Percentiles rank a stretch among this genome's conserved stretches.
phyloP scores from a whole-genome alignment of 2,329 filamentous ascomycete genomes.

The Nigrospora oryzae region DNA sequence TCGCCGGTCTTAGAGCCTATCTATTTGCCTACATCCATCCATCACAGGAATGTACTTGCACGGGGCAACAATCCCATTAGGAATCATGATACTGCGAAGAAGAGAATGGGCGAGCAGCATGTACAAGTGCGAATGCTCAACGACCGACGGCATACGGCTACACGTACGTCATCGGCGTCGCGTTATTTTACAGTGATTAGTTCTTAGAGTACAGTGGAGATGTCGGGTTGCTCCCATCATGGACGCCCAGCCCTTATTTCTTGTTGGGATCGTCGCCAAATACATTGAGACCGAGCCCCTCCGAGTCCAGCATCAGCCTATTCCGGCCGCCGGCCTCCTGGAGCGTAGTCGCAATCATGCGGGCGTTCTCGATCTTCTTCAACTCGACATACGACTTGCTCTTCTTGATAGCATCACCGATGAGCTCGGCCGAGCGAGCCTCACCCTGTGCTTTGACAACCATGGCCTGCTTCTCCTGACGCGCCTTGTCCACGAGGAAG shows the following conservation, averaged over 20 bases:
- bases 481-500: slow-evolving; percentile 96
- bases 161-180: too few species aligned
- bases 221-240: slow-evolving; percentile 9
- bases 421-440: slow-evolving; percentile 92
- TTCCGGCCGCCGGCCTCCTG: slow-evolving; percentile 83
- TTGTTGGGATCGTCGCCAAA: slow-evolving; percentile 39
- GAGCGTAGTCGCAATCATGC: slow-evolving; percentile 77
- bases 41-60: too few species aligned
- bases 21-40: too few species aligned
- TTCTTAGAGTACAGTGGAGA: slow-evolving; percentile 28
- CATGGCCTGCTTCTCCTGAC: slow-evolving; percentile 98
- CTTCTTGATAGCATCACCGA: slow-evolving; percentile 99
- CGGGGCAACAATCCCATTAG: too few species aligned
- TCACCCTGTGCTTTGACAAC: slow-evolving; percentile 98
- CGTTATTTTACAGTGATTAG: not conserved
- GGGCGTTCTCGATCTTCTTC: slow-evolving; percentile 95
- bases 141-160: too few species aligned
- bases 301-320: slow-evolving; percentile 86
- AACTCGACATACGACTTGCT: slow-evolving; percentile 93
- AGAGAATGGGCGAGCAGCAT: too few species aligned
- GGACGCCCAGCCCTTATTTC: slow-evolving; percentile 25
- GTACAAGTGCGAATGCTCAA: too few species aligned
- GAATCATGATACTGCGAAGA: too few species aligned
- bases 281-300: slow-evolving; percentile 88
- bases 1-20: too few species aligned